Base-by-base conservation (phyloP, 345 rosid species). In the Ceriops tagal region DNA sequence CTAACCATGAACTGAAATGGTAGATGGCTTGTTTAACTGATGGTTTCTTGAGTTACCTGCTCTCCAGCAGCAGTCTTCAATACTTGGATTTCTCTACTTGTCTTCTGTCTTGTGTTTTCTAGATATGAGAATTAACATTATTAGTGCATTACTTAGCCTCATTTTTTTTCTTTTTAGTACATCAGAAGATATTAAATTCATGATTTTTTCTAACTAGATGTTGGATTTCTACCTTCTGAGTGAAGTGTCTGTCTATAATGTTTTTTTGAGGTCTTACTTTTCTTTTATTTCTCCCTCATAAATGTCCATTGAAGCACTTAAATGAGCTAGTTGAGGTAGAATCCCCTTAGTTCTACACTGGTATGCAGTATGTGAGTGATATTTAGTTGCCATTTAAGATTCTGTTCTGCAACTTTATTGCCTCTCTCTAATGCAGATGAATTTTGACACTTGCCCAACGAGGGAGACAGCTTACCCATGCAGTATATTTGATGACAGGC, bases 401-500 rank as follows among this genome's bases (percentile, higher is more conserved):
- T n/a, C 39, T 30, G 37, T 59, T 51, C 16, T 53, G 3, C 22
- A 27, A 55, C 16, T 60, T 60, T 52, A 63, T 58, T 59, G 39
- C 46, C 52, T 58, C 13, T 15, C 30, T 66, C 77, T 65, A 37
- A 80, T 80, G 64, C 91, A 95, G 99, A 92, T 95, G 91, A 90
- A 84, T 71, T 95, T 90, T 70, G 98, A 95, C 81, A 85, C 92
- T 58, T 95, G 99, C 71, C 73, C 91, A 22, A 84, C 84, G 57
- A 92, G 99, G 78, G 89, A 90, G 76, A 89, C 99, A 21, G 70
- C 85, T 81, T 92, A 90, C 66, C 93, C 93, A 26, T 95, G 99
- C 82, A 95, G 89, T 78, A 78, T 95, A 75, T 95, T 95, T 78
- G 92, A 95, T 60, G 96, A 92, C 78, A 85, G 83, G 61, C 99